Percentiles rank a stretch among this genome's conserved stretches.
Conservation (phyloP, 495 filamentous ascomycete genomes). For the Paragyromitra xinjiangensis region DNA sequence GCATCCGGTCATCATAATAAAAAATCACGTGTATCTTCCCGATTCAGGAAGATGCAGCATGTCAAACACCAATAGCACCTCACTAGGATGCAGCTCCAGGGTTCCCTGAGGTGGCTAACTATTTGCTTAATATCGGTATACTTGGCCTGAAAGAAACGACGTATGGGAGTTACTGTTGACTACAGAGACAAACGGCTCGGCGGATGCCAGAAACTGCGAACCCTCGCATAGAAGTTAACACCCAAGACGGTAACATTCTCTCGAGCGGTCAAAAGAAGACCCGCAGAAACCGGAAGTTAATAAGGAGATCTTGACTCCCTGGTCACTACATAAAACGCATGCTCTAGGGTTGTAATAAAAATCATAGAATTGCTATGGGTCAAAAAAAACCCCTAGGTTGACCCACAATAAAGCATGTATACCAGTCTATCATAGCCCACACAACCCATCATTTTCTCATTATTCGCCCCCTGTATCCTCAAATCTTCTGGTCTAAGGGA, state of each 20-base stretch:
- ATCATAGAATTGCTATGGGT: background rate
- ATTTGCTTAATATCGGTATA: background rate
- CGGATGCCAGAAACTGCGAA: background rate
- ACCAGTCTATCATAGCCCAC: background rate
- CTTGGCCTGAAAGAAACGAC: background rate
- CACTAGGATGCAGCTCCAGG: background rate
- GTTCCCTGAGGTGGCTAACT: background rate
- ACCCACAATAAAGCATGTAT: background rate
- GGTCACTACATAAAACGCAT: background rate
- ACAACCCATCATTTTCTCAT: conserved; percentile 5
- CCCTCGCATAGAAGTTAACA: background rate
- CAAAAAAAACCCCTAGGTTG: background rate
- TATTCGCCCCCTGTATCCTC: conserved; percentile 3
- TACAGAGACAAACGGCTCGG: background rate
- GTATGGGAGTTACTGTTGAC: background rate
- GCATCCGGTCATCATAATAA: no score
- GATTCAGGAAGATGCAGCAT: background rate
- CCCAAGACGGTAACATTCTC: background rate
- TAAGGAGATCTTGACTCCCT: background rate
- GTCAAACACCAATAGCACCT: background rate
- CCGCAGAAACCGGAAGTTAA: background rate
- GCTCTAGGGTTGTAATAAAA: background rate
- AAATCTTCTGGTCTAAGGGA: conserved; percentile 18
- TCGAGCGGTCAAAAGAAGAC: background rate
- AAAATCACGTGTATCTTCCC: background rate